Conservation (phyloP, 78 protist genomes). For the Creolimax fragrantissima region DNA sequence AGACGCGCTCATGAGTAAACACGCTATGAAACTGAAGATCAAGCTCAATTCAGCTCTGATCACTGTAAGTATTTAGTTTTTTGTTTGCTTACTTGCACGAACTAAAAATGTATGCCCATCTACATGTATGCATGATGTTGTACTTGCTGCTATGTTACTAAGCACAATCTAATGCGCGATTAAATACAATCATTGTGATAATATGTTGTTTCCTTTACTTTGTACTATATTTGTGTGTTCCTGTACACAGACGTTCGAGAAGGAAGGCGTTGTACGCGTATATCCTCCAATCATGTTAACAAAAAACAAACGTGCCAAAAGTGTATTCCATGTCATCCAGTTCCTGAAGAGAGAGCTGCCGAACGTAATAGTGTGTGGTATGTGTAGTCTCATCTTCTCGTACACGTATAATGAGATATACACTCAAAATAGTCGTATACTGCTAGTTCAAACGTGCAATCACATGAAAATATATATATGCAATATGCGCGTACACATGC, state of each 20-base stretch:
- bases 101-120: neutral
- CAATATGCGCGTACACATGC: no score
- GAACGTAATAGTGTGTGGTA: conserved; percentile 39
- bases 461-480: no score
- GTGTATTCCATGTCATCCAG: conserved; percentile 29
- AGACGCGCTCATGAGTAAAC: conserved; percentile 18
- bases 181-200: no score
- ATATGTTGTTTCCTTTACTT: no score
- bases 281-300: conserved; percentile 15
- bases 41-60: neutral
- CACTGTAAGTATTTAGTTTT: neutral
- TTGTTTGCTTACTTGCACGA: no score
- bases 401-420: no score
- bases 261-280: neutral
- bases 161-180: no score
- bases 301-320: neutral
- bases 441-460: no score
- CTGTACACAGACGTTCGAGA: neutral
- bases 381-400: neutral
- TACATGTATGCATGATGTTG: no score
- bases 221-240: no score
- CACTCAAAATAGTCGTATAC: no score
- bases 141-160: no score
- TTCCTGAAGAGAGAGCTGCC: conserved; percentile 50
- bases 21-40: conserved; percentile 51